Conservation (phyloP, 2,329 filamentous ascomycete species). For the Fusarium guadeloupense region DNA sequence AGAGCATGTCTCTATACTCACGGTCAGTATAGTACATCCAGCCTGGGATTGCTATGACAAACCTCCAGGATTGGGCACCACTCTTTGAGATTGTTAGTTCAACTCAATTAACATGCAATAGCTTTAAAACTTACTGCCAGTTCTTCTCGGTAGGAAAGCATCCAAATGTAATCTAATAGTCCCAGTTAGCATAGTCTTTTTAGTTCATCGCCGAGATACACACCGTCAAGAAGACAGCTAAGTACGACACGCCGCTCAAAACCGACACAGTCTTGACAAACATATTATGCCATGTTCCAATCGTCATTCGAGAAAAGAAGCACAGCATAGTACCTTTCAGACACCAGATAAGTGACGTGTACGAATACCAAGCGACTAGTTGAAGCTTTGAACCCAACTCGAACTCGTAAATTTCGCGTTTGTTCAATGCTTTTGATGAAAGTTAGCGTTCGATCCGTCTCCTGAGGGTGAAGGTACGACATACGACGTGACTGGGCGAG, state of each 20-base stretch:
- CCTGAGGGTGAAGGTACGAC: neutral
- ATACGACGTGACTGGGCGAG: slow-evolving; percentile 4
- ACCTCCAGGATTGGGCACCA: slow-evolving; percentile 33
- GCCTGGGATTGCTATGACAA: neutral
- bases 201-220: neutral
- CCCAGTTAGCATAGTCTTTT: neutral
- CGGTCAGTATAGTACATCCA: neutral
- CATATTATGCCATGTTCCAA: slow-evolving; percentile 38
- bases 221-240: slow-evolving; percentile 37
- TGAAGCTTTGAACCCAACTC: slow-evolving; percentile 49
- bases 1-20: slow-evolving; percentile 8
- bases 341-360: slow-evolving; percentile 50
- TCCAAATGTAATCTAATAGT: slow-evolving; percentile 31
- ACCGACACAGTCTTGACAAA: slow-evolving; percentile 31
- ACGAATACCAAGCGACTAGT: slow-evolving; percentile 52
- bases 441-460: neutral
- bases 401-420: slow-evolving; percentile 43
- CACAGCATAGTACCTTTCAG: slow-evolving; percentile 45
- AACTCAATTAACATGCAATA: rapidly evolving
- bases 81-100: slow-evolving; percentile 17
- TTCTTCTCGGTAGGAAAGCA: slow-evolving; percentile 36
- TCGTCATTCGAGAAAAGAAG: slow-evolving; percentile 45
- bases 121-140: slow-evolving; percentile 29
- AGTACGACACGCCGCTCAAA: slow-evolving; percentile 9
- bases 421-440: slow-evolving; percentile 28